Base-by-base conservation (phyloP, 352 stramenopile species). In the Phytophthora pistaciae region DNA sequence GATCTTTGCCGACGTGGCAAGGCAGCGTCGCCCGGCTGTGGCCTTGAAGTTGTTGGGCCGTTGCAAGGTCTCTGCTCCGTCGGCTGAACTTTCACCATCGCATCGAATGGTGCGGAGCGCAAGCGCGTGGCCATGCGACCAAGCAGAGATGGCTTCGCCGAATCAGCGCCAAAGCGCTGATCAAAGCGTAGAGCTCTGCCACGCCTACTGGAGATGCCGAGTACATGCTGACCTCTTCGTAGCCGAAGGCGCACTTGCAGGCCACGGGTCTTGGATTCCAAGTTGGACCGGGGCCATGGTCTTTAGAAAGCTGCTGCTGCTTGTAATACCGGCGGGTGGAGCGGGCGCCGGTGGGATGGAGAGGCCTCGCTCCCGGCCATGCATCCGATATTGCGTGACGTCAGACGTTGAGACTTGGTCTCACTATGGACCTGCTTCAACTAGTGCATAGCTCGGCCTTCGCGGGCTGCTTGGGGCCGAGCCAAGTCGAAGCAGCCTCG, bases 1-100 rank as follows among this genome's bases (percentile, higher is more conserved):
- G 63, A 70, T 70, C 55, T 59, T 20, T 72, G 65, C 57, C 63
- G 63, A 70, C 63, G 63, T 69, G 62, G 62, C 62, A 62, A 20
- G 14, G 40, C 11, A 42, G 36, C 33, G 33, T 5, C 36, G 59
- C 46, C 25, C 25, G 46, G 36, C 50, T 61, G 33, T 56, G 54
- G 42, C 21, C 54, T 70, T 70, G 63, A 70, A 70, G 54, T 70
- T 64, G 25, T 53, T 62, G 38, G 40, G n/a, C 56, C 18, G 33
- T 48, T 52, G 40, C 23, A 21, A 33, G 20, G 54, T 63, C 57
- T 69, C 62, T 69, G 40, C 14, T 48, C 40, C 38, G 27, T 11
- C n/a, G 54, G 60, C 62, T 69, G 62, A 69, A 69, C 53, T 69
- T 69, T 63, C 54, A 69, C 38, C 44, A 61, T 61, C 61, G 29